Percentiles rank a stretch among this genome's conserved stretches.
phyloP scores from a whole-genome alignment of 768 basidiomycete genomes.

The Brasilioporus rufonigricans region DNA sequence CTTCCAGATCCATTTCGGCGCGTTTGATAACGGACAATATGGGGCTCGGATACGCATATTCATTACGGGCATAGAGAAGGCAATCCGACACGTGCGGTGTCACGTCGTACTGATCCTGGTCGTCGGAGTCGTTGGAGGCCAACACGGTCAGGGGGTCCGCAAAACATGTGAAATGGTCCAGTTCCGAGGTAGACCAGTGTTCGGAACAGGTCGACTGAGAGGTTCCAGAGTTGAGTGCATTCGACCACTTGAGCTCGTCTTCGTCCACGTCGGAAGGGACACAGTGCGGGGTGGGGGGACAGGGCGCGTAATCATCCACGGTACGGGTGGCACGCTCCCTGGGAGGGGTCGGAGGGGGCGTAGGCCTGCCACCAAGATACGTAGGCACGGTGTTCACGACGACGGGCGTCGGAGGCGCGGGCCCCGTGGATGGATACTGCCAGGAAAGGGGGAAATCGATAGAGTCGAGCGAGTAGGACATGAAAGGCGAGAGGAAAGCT shows the following conservation, averaged over 20 bases:
- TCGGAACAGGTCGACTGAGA: neutral
- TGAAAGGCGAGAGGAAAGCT: neutral
- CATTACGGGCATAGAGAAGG: neutral
- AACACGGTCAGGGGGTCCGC: neutral
- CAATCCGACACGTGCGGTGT: neutral
- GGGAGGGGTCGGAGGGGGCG: conserved; percentile 9
- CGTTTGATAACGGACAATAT: conserved; percentile 12
- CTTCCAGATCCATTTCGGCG: neutral
- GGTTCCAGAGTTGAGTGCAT: too few species aligned
- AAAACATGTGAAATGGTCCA: neutral
- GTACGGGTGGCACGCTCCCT: neutral
- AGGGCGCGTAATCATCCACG: conserved; percentile 8
- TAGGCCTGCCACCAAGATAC: neutral
- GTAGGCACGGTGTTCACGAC: neutral
- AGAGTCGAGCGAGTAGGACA: neutral
- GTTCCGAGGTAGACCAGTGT: neutral
- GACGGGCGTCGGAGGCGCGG: conserved; percentile 8
- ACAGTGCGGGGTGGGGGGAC: conserved; percentile 11
- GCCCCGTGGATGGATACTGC: neutral
- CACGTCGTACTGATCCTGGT: neutral
- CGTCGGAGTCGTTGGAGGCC: neutral
- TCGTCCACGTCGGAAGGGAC: neutral
- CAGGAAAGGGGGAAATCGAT: neutral
- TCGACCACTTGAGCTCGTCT: neutral
- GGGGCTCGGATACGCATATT: conserved; percentile 16